These are phyloP conservation scores for Leccinum uliginosum DNA, from an alignment of 768 basidiomycete species.

Conservation along the genomic window DNA sequence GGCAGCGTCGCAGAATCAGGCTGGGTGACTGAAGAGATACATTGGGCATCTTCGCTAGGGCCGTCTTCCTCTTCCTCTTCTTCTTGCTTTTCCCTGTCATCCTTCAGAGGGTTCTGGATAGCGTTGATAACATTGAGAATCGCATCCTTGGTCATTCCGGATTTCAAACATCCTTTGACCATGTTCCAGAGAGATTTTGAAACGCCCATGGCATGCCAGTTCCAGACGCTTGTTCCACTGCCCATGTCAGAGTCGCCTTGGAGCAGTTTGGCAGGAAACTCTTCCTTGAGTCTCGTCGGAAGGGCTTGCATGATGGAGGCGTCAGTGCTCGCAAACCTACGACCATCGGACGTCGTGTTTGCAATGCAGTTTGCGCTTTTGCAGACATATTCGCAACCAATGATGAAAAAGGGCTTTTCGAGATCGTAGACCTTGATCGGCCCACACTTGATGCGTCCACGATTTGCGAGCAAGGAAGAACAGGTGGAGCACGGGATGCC, in stretches of 20 bases:
- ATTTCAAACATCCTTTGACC: constrained; percentile 53
- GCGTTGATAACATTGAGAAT: constrained; percentile 55
- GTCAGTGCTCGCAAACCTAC: constrained; percentile 70
- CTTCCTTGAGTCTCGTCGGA: constrained; percentile 62
- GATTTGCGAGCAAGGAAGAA: constrained; percentile 53
- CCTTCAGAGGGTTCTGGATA: constrained; percentile 43
- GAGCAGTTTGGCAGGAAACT: constrained; percentile 65
- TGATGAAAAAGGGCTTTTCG: constrained; percentile 75
- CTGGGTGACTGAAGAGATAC: constrained; percentile 18
- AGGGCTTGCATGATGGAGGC: constrained; percentile 66
- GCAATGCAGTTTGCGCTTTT: constrained; percentile 45
- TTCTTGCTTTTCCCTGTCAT: constrained; percentile 33
- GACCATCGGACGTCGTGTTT: constrained; percentile 45
- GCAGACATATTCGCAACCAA: constrained; percentile 80
- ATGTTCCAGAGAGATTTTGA: constrained; percentile 71
- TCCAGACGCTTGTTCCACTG: constrained; percentile 60
- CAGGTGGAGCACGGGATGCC: constrained; percentile 74
- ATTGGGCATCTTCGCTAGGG: constrained; percentile 28
- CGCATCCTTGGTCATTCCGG: constrained; percentile 57
- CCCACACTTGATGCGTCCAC: constrained; percentile 68
- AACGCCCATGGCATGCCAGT: constrained; percentile 73
- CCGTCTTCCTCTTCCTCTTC: constrained; percentile 33
- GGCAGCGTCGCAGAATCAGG: constrained; percentile 22
- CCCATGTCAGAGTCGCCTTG: constrained; percentile 57
- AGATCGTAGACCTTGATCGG: constrained; percentile 80